Evolutionary conservation across 345 rosid genomes (phyloP), one percentile per base, ranked within the genome.

Genomic region (Pistacia vera): DNA sequence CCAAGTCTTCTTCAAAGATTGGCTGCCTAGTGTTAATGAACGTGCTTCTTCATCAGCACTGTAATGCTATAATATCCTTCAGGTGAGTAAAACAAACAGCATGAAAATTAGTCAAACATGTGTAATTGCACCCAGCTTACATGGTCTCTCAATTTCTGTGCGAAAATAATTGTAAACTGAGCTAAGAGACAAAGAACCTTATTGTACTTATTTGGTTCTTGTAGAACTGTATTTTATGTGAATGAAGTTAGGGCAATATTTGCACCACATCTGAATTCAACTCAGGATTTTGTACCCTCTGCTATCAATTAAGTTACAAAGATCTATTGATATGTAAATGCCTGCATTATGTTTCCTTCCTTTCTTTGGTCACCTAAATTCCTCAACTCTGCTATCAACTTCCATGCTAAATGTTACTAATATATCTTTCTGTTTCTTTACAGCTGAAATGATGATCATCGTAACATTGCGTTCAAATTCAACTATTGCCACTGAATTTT

Each of bases 11-110:
- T 92, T 88, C 76, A 82, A 71, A 68, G 87, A 84, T 67, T 95
- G 97, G 98, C 80, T 92, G 71, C 92, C 96, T 25, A 79, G 74
- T 74, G 84, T 87, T 54, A 48, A 82, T 71, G 84, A 80, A 69
- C 54, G 4, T 2, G 25, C 79, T 18, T 84, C 84, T 70, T 82
- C 85, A n/a, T 89, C 94, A 51, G 84, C 98, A 59, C 84, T 92
- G 28, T 90, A 84, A 84, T 79, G 65, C 66, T 59, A 62, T 66
- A 59, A 5, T 2, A 28, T 44, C 48, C 59, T 30, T 25, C 66
- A 44, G 66, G 75, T 9, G 36, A 60, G 66, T 60, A 10, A 72
- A 59, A 44, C 54, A 41, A 3, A 57, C 0, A 25, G 57, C 55
- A 22, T 25, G 17, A 6, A 18, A 10, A 20, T 28, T 51, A 46